Evolutionary conservation across 768 basidiomycete species (phyloP), one percentile per base, ranked within the genome.

Genomic region (Leucosporidium yakuticum): DNA sequence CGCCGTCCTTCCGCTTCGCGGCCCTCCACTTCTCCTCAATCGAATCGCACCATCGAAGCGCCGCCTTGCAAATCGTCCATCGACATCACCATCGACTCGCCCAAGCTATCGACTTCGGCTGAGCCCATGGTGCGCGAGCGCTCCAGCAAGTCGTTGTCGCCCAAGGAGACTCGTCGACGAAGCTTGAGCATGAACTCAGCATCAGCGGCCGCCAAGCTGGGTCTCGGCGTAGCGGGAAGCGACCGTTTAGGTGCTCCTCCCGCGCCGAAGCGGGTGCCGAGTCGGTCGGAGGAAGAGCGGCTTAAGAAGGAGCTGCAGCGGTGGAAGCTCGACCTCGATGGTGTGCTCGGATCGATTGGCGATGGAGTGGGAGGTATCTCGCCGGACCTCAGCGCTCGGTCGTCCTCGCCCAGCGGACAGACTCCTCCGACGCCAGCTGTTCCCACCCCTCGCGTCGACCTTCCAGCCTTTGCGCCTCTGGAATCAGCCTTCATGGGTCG

Each of bases 271-370:
- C 4, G 57, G 53, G 20, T 6, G 27, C 19, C 34, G 14, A 23
- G 39, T 15, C 6, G 39, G 39, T 44, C 39, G 17, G 71, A 69
- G 57, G 65, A 62, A 6, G 69, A 69, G 29, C 50, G 34, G 25
- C 53, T 73, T 2, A 29, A 48, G 12, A n/a, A 21, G 15, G 72
- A 73, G 51, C 39, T 73, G 25, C 39, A 54, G 17, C 21, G 32
- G 44, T 73, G 72, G 72, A 50, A 66, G 25, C 61, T 68, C 2
- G 72, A 65, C 27, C 54, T 70, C 25, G 72, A 73, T 47, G 72
- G 72, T 0, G 69, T 70, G 4, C 44, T 73, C 5, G 61, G 60
- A 3, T 39, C 36, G 19, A 44, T 63, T 36, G 62, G 62, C 0
- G 62, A 63, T 25, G 36, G 36, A 14, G n/a, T 17, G 7, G 55